Evolutionary conservation across 2,329 filamentous ascomycete genomes (phyloP).

Genomic region (Phaeophleospora eucalypticola): DNA sequence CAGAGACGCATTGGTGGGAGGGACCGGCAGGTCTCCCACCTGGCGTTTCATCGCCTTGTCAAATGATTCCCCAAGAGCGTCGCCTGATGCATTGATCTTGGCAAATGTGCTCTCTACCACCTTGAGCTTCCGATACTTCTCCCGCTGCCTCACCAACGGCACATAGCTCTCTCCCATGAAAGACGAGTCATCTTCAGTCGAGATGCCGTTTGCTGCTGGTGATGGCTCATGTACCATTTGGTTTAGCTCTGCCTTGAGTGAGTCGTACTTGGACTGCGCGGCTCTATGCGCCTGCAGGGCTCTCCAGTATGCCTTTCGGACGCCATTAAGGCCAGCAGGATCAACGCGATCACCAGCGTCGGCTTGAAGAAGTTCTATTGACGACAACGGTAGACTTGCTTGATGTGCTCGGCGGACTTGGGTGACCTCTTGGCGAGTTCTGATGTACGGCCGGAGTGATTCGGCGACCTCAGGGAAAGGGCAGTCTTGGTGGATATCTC

Average conservation of each 20-base stretch:
- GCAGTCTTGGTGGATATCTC: slow-evolving; percentile 10
- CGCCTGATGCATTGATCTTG: slow-evolving; percentile 17
- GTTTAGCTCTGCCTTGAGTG: slow-evolving; percentile 27
- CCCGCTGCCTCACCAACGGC: slow-evolving; percentile 25
- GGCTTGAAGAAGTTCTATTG: slow-evolving; percentile 1
- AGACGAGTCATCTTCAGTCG: background rate
- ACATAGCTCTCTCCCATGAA: slow-evolving; percentile 21
- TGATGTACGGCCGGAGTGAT: slow-evolving; percentile 30
- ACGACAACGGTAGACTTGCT: slow-evolving; percentile 21
- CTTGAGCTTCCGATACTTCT: slow-evolving; percentile 27
- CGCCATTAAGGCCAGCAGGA: slow-evolving; percentile 22
- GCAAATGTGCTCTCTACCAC: slow-evolving; percentile 24
- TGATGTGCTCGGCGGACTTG: slow-evolving; percentile 28
- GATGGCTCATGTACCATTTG: slow-evolving; percentile 10
- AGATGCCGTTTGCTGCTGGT: background rate
- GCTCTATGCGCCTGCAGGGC: slow-evolving; percentile 28
- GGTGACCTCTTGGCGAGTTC: slow-evolving; percentile 25
- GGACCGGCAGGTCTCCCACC: slow-evolving; percentile 28
- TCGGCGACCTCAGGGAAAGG: slow-evolving; percentile 30
- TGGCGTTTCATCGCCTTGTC: slow-evolving; percentile 26
- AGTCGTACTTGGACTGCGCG: slow-evolving; percentile 28
- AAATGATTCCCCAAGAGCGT: slow-evolving; percentile 13
- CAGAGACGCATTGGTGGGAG: slow-evolving; percentile 19
- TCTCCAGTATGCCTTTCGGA: slow-evolving; percentile 29
- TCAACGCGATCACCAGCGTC: slow-evolving; percentile 4